Conservation (phyloP, 495 filamentous ascomycete species). For the Penicillium lividum region DNA sequence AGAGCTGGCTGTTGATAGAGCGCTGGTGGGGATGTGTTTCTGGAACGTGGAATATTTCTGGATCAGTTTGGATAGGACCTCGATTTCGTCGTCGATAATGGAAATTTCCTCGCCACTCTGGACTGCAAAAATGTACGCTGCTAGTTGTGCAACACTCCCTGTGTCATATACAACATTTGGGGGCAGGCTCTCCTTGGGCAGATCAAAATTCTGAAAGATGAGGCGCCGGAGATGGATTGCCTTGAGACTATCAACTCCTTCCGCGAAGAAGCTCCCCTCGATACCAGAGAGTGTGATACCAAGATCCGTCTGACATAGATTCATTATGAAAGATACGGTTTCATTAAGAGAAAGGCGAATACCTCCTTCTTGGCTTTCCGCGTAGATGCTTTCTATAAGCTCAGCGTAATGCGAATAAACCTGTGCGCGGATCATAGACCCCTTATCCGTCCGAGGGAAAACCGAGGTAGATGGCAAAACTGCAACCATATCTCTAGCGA, state of each 20-base stretch:
- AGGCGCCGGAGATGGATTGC: conserved; percentile 57
- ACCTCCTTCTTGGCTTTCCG: conserved; percentile 28
- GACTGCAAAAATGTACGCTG: conserved; percentile 44
- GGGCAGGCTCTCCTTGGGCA: conserved; percentile 28
- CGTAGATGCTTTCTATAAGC: conserved; percentile 52
- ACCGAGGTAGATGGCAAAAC: conserved; percentile 40
- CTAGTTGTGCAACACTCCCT: conserved; percentile 47
- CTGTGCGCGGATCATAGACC: conserved; percentile 55
- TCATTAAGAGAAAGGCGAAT: conserved; percentile 39
- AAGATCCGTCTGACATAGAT: conserved; percentile 41
- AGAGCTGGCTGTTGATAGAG: conserved; percentile 15
- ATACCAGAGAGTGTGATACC: conserved; percentile 38
- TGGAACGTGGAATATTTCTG: conserved; percentile 51
- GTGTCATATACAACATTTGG: conserved; percentile 56
- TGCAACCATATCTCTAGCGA: conserved; percentile 55
- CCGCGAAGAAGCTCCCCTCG: conserved; percentile 53
- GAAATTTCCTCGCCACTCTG: conserved; percentile 32
- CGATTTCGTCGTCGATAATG: conserved; percentile 29
- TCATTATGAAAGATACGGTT: conserved; percentile 44
- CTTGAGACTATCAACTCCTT: conserved; percentile 62
- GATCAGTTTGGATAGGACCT: conserved; percentile 47
- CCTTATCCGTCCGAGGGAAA: conserved; percentile 57
- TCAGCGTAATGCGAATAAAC: conserved; percentile 49
- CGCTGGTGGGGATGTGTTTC: conserved; percentile 31
- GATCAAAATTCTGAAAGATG: conserved; percentile 47